Evolutionary conservation across 441 rosid species (phyloP), one percentile per base, ranked within the genome.

Genomic region (Geranium incanum): DNA sequence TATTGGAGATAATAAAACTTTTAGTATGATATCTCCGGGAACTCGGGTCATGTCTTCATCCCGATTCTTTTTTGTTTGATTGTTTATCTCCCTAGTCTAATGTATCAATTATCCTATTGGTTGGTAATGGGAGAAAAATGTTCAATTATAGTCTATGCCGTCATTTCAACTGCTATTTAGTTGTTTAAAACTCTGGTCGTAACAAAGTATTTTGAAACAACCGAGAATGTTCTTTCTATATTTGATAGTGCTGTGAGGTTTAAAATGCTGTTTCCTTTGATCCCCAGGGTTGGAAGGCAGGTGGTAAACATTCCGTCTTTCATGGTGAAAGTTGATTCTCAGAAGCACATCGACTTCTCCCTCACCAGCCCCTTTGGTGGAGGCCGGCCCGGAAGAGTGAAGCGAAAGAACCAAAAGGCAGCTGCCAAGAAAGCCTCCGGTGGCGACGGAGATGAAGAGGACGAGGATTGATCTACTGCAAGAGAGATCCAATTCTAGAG

Each of bases 301-400:
- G 87, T 89, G 72, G 97, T 91, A 50, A 91, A 89, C 82, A 84
- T 91, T n/a, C 92, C 97, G 45, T 91, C 97, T 1, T 91, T 91
- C 84, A 85, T 91, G 96, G 97, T 87, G 75, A 89, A 95, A 76
- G 83, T 89, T 15, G 97, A 91, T 36, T 86, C 93, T 0, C 89
- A 88, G 77, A 88, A 88, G 55, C 93, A 21, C 21, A 21, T 21
- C 21, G 21, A 21, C 21, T 21, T 21, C 21, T 21, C 21, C 21
- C 21, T 21, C 15, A 88, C 93, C 6, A 88, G 90, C 71, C 89
- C 90, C 11, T 85, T 88, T 2, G 90, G 89, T 36, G 88, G 88
- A 67, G 89, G 89, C 4, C 88, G 90, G n/a, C 85, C 90, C 0
- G 93, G 93, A 9, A 86, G 93, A 72, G 93, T 88, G 77, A 88